Base-by-base conservation (phyloP, 163 green algal genomes). In the Scenedesmus sp. region DNA sequence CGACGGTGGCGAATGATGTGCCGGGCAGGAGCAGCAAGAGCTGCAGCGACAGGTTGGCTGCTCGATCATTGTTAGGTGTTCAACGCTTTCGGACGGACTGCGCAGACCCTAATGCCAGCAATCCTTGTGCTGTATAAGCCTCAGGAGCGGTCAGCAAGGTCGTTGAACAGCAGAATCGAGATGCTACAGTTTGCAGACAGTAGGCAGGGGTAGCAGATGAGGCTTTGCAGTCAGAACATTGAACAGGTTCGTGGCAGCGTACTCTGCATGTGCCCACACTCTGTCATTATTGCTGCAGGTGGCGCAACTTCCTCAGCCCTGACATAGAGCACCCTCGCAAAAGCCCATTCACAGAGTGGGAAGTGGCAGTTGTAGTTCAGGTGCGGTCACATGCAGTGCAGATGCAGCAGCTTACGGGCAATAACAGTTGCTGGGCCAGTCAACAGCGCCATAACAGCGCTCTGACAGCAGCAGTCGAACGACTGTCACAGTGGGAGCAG, bases 311-410 rank as follows among this genome's bases (percentile, higher is more conserved):
- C 77, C 85, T 93, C 20, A 89, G 76, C 64, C 90, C 90, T 20
- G 90, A 93, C 76, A 93, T 93, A 60, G 90, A 93, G 77, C 90
- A 93, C 77, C 90, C 90, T 16, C 90, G 90, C 85, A 93, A 93
- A 64, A 93, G 90, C 77, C 90, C 90, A 1, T 93, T 93, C 46
- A 85, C 90, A n/a, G 90, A 93, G 66, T 93, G 90, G 90, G 90
- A 93, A 54, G 84, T 93, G 34, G 90, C 90, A 64, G 90, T 93
- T 54, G 90, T 93, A 9, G 90, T 93, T 57, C 90, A 77, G 89
- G 89, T 92, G 89, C 54, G 89, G 26, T 59, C 10, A 56, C 9
- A 13, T 2, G 34, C 3, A 10, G 3, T 3, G 76, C 76, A 82
- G n/a, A 84, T 59, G 76, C 76, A 59, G 34, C 9, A 73, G 10